Conservation (phyloP, 2,329 filamentous ascomycete species). For the Pseudocercospora musae region DNA sequence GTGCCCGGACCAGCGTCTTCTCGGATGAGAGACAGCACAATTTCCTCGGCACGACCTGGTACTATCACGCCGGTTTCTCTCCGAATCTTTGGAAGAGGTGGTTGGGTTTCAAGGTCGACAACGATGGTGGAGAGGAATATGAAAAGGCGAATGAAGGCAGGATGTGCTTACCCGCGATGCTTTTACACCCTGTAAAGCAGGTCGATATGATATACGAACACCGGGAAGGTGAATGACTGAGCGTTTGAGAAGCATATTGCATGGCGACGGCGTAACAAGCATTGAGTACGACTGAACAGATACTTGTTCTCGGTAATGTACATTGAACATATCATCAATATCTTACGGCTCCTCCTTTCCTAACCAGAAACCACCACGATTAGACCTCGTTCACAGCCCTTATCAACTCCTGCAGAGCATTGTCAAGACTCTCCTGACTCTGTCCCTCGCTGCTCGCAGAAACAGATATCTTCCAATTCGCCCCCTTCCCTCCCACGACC, state of each 20-base stretch:
- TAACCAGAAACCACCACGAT: not conserved
- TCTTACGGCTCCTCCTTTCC: not conserved
- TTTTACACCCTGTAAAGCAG: constrained; percentile 52
- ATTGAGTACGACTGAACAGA: not conserved
- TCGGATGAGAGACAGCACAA: constrained; percentile 53
- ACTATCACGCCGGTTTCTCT: constrained; percentile 52
- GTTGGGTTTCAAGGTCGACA: constrained; percentile 54
- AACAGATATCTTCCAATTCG: not conserved
- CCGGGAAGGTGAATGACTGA: constrained; percentile 26
- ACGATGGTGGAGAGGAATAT: constrained; percentile 46
- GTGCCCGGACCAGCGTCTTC: constrained; percentile 49
- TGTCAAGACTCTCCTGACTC: not conserved
- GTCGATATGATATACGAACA: constrained; percentile 48
- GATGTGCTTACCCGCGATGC: constrained; percentile 49
- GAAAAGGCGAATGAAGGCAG: constrained; percentile 45
- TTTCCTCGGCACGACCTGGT: constrained; percentile 53
- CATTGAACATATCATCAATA: not conserved
- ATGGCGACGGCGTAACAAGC: not conserved
- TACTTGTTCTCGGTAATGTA: not conserved
- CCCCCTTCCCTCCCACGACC: not conserved
- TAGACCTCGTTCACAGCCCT: not conserved
- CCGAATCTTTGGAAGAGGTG: constrained; percentile 56
- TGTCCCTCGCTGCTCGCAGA: not conserved
- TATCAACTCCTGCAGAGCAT: not conserved
- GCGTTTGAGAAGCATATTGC: not conserved